phyloP scores from a whole-genome alignment of 2,329 filamentous ascomycete genomes.

The Rhinocladiella similis region DNA sequence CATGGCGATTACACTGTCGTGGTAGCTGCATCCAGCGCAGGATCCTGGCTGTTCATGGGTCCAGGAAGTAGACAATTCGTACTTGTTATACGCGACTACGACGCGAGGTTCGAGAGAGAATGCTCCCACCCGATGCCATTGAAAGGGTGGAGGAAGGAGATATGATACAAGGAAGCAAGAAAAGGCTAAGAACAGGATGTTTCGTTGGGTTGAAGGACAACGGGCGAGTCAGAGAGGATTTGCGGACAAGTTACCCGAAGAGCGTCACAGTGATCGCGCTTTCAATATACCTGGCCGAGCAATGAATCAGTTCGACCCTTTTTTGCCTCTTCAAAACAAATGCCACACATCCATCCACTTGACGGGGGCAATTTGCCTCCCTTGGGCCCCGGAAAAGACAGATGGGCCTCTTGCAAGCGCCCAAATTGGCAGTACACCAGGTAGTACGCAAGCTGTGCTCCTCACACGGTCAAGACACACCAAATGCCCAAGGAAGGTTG shows the following conservation, averaged over 20 bases:
- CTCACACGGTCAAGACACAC: too few species aligned
- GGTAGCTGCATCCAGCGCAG: neutral
- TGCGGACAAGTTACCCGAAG: slow-evolving; percentile 2
- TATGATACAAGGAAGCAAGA: neutral
- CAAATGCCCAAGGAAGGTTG: too few species aligned
- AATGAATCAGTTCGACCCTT: neutral
- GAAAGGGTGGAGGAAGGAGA: neutral
- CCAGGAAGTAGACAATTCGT: neutral
- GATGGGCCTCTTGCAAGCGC: too few species aligned
- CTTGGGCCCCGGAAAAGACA: too few species aligned
- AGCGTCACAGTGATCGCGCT: neutral
- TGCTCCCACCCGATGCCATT: neutral
- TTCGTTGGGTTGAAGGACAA: neutral
- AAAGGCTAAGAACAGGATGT: neutral
- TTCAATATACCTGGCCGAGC: too few species aligned
- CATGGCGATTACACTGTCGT: slow-evolving; percentile 12
- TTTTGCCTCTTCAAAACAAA: neutral
- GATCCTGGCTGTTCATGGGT: neutral
- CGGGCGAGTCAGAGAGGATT: neutral
- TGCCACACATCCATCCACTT: neutral
- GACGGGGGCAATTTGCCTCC: too few species aligned
- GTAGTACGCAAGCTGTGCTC: too few species aligned
- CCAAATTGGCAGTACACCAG: too few species aligned
- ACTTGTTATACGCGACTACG: neutral
- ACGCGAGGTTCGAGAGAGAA: neutral